Evolutionary conservation across 2,329 filamentous ascomycete species (phyloP).

Genomic region (Botrytis porri): DNA sequence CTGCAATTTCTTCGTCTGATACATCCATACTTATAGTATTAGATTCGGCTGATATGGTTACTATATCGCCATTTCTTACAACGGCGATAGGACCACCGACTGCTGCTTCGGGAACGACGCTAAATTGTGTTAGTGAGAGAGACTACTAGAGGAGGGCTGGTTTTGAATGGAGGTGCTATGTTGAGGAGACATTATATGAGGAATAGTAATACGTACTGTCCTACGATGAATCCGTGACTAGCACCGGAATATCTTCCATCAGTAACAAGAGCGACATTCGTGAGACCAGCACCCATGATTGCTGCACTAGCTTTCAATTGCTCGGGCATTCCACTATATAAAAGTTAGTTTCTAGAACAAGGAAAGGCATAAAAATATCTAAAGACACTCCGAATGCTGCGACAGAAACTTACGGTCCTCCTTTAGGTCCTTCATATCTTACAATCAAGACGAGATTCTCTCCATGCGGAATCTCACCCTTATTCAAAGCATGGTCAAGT

Average conservation of each 20-base stretch:
- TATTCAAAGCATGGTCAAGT: slow-evolving; percentile 71
- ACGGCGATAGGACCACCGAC: slow-evolving; percentile 85
- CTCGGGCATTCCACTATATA: slow-evolving; percentile 77
- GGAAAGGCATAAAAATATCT: too few species aligned
- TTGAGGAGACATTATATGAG: neutral
- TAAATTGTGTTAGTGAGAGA: neutral
- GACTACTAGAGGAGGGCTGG: fast-evolving
- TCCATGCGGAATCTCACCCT: slow-evolving; percentile 63
- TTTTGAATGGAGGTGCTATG: neutral
- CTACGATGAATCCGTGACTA: slow-evolving; percentile 75
- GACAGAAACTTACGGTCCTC: slow-evolving; percentile 56
- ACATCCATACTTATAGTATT: slow-evolving; percentile 67
- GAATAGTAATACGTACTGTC: slow-evolving; percentile 49
- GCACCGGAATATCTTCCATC: slow-evolving; percentile 89
- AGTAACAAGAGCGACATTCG: slow-evolving; percentile 85
- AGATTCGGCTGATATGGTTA: slow-evolving; percentile 81
- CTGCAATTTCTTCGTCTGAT: slow-evolving; percentile 66
- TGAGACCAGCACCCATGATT: slow-evolving; percentile 88
- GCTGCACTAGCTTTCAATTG: slow-evolving; percentile 84
- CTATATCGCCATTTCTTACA: slow-evolving; percentile 73
- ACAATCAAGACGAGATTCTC: slow-evolving; percentile 89
- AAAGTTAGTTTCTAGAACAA: neutral
- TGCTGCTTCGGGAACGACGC: slow-evolving; percentile 82
- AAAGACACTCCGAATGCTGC: too few species aligned
- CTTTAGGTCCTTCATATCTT: slow-evolving; percentile 89